A percentile compares a stretch with the other conserved stretches of the same genome.
phyloP scores from a whole-genome alignment of 2,329 filamentous ascomycete species.

The Diatrype stigma region DNA sequence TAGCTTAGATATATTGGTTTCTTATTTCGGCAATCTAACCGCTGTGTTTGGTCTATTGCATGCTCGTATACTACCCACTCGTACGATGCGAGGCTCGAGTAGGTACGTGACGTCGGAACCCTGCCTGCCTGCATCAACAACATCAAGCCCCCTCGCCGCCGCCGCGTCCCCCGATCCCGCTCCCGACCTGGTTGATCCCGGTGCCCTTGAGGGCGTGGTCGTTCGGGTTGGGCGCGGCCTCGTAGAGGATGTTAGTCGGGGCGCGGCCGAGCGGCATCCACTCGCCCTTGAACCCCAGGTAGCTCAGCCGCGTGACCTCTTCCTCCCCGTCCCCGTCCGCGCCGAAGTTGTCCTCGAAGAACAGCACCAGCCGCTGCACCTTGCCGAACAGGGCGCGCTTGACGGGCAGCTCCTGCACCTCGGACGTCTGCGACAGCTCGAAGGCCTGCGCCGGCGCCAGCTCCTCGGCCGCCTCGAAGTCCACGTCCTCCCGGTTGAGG shows the following conservation, averaged over 20 bases:
- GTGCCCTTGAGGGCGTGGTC: conserved; percentile 72
- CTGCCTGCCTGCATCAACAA: background rate
- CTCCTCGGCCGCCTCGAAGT: conserved; percentile 74
- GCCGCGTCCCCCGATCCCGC: conserved; percentile 44
- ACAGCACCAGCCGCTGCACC: conserved; percentile 76
- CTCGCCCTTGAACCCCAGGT: conserved; percentile 90
- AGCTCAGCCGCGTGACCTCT: conserved; percentile 73
- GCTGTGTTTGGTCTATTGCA: no score
- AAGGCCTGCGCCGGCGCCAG: conserved; percentile 63
- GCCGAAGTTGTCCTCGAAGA: conserved; percentile 89
- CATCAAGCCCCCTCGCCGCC: conserved; percentile 23
- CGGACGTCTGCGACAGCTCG: conserved; percentile 70
- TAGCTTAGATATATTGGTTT: no score
- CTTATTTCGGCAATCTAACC: no score
- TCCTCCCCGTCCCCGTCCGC: conserved; percentile 58
- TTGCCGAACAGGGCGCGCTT: conserved; percentile 85
- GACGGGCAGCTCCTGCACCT: conserved; percentile 83
- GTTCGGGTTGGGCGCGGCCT: conserved; percentile 84
- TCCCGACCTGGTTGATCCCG: conserved; percentile 50
- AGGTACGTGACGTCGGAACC: no score
- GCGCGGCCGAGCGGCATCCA: conserved; percentile 84
- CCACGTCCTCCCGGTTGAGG: conserved; percentile 80
- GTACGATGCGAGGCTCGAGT: no score
- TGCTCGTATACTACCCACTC: no score
- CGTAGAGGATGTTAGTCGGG: conserved; percentile 83